Percentiles rank a stretch among this genome's conserved stretches.
phyloP scores from a whole-genome alignment of 2,329 filamentous ascomycete species.

The Paecilomyces sp. region DNA sequence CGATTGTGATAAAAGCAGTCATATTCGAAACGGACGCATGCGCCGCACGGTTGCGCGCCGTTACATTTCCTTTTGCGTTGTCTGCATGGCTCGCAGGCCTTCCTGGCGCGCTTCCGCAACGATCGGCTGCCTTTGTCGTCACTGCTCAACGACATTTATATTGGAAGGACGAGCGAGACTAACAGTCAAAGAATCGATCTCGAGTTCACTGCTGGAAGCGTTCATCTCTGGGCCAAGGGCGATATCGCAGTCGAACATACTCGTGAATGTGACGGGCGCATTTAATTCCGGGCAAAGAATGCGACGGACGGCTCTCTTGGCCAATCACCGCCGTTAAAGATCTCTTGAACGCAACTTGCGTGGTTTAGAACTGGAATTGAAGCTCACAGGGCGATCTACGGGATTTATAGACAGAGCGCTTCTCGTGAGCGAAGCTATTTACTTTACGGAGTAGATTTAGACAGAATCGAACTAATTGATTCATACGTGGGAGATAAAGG shows the following conservation, averaged over 20 bases:
- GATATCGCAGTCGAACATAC: background rate
- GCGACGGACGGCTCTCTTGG: background rate
- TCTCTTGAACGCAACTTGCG: background rate
- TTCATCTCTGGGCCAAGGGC: background rate
- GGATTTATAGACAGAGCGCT: background rate
- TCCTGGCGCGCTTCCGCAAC: conserved; percentile 27
- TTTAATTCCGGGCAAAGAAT: background rate
- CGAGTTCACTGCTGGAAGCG: background rate
- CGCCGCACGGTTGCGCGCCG: conserved; percentile 45
- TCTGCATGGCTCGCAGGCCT: conserved; percentile 47
- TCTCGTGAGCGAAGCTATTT: too few species aligned
- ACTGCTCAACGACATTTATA: background rate
- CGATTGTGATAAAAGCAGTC: conserved; percentile 42
- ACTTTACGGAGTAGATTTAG: too few species aligned
- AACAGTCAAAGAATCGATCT: background rate
- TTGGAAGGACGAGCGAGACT: background rate
- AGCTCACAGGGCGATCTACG: background rate
- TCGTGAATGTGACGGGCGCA: background rate
- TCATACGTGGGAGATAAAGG: too few species aligned
- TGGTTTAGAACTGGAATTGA: too few species aligned
- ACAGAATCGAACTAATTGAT: too few species aligned
- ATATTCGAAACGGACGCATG: conserved; percentile 48
- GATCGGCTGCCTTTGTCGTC: background rate
- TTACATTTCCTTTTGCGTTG: conserved; percentile 53
- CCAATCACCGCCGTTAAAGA: background rate